These are phyloP conservation scores for Nannizzia gypsea DNA, from an alignment of 2,329 filamentous ascomycete species.

Conservation along the genomic window DNA sequence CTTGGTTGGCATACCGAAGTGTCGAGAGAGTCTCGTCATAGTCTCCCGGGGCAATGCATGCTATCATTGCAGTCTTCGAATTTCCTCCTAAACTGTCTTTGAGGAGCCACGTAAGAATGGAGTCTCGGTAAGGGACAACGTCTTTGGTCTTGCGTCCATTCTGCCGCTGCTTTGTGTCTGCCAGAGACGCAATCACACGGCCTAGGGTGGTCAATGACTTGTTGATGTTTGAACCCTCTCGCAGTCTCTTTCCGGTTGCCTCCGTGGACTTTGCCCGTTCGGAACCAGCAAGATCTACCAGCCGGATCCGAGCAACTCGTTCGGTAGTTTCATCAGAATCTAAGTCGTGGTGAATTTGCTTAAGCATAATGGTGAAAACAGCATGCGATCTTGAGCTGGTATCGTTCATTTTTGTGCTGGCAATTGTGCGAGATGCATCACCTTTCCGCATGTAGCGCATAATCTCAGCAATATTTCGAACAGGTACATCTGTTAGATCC, in stretches of 20 bases:
- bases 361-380: conserved; percentile 95
- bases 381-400: conserved; percentile 92
- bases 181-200: conserved; percentile 85
- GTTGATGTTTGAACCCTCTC: conserved; percentile 97
- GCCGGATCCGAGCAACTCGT: conserved; percentile 78
- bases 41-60: conserved; percentile 87
- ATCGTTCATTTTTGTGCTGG: conserved; percentile 98
- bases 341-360: conserved; percentile 96
- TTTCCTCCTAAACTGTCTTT: conserved; percentile 95
- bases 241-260: conserved; percentile 77
- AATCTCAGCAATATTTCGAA: conserved; percentile 76
- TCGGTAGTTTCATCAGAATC: conserved; percentile 97
- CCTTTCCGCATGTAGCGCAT: conserved; percentile 82
- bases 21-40: conserved; percentile 97
- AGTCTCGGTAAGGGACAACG: conserved; percentile 87
- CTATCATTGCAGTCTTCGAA: conserved; percentile 98
- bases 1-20: conserved; percentile 91
- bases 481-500: conserved; percentile 85
- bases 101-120: conserved; percentile 69
- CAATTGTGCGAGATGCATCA: conserved; percentile 74
- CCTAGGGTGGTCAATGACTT: conserved; percentile 94
- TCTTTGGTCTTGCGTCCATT: conserved; percentile 50
- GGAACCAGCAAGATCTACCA: conserved; percentile 89
- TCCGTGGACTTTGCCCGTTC: conserved; percentile 93
- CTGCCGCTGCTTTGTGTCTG: conserved; percentile 51